A percentile compares a stretch with the other conserved stretches of the same genome.
phyloP scores from a whole-genome alignment of 352 stramenopile genomes.

The Aphanomyces cochlioides region DNA sequence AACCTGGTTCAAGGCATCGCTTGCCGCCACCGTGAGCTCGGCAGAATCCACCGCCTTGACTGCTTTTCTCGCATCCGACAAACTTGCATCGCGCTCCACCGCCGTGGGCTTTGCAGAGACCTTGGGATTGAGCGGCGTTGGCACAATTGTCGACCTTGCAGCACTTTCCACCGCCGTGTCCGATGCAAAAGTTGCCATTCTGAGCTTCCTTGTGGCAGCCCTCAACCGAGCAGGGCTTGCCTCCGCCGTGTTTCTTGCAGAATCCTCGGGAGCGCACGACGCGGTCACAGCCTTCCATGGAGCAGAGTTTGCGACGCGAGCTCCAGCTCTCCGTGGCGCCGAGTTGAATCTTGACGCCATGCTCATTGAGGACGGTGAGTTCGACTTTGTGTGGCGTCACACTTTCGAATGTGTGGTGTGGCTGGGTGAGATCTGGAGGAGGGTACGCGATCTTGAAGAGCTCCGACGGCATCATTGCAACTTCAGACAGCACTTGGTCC shows the following conservation, averaged over 20 bases:
- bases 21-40: constrained; percentile 52
- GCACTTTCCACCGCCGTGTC: constrained; percentile 39
- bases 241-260: constrained; percentile 76
- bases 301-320: constrained; percentile 9
- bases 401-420: not conserved
- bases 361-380: not conserved
- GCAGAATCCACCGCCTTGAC: constrained; percentile 44
- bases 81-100: constrained; percentile 47
- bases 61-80: constrained; percentile 40
- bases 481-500: constrained; percentile 11
- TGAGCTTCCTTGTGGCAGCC: constrained; percentile 67
- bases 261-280: constrained; percentile 80
- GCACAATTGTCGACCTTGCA: constrained; percentile 42
- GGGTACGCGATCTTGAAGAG: not conserved
- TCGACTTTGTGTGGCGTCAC: not conserved
- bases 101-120: constrained; percentile 47
- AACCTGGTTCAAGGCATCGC: constrained; percentile 43
- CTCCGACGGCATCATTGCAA: constrained; percentile 5
- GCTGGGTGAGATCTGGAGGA: not conserved
- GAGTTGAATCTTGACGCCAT: not conserved
- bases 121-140: constrained; percentile 41
- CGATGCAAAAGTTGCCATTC: constrained; percentile 48
- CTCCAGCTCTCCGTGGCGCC: not conserved
- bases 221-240: constrained; percentile 71
- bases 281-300: constrained; percentile 47